Base-by-base conservation (phyloP, 768 basidiomycete species). In the Trametes sanguinea region DNA sequence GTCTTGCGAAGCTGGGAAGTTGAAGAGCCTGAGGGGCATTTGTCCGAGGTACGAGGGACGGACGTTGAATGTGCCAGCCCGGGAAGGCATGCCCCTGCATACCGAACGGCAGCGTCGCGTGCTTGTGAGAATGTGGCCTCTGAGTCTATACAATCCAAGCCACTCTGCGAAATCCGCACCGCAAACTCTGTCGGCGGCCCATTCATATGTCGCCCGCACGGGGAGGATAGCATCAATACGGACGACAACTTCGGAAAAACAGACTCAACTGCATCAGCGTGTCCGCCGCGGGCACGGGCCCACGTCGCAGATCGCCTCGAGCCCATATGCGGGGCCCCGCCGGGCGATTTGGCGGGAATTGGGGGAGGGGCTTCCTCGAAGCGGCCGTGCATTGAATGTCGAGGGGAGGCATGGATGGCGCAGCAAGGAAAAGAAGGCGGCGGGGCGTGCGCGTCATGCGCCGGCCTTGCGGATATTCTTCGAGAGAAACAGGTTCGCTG, bases 181-280 rank as follows among this genome's bases (percentile, higher is more conserved):
- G 59, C 35, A 60, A 54, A 47, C 27, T 33, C 29, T 44, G 43
- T 51, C 29, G 40, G 37, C 37, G 35, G 50, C 37, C 37, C 9
- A 40, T 57, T 40, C 47, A 48, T 48, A 39, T 42, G 22, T 43
- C 53, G 40, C 9, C 13, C 5, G 16, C 17, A 9, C n/a, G 14
- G 35, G 33, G 10, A 3, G 59, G 32, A 22, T 8, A 16, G 32
- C 10, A 8, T 39, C 39, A 39, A 54, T 46, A 13, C 43, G 22
- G 11, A n/a, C 44, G n/a, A 6, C 17, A 60, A 39, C 59, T 48
- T 60, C 59, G 59, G 59, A 60, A 10, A 60, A 60, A 60, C 37
- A 22, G 45, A 22, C 30, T 47, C 51, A 22, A 32, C 33, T 37
- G 37, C 46, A 7, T 46, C 35, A 22, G 17, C 33, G n/a, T 10